Evolutionary conservation across 371 early-diverging fungal genomes (phyloP).

Genomic region (Circinella umbellata): DNA sequence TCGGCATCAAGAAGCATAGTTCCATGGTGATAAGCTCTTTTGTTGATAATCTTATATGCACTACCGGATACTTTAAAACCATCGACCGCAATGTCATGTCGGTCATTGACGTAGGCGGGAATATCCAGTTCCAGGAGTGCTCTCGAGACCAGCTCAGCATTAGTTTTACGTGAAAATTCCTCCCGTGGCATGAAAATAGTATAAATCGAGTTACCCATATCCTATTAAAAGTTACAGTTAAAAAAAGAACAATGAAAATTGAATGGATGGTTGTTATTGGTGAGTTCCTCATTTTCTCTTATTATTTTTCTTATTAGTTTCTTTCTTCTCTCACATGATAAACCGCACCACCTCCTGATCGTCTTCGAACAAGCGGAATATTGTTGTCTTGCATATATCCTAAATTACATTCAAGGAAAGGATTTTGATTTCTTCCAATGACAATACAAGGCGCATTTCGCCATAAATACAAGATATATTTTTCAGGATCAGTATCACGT

Average conservation of each 20-base stretch:
- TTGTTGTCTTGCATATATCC: slow-evolving; percentile 61
- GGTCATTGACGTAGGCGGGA: slow-evolving; percentile 84
- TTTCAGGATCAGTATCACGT: slow-evolving; percentile 66
- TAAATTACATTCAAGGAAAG: slow-evolving; percentile 92
- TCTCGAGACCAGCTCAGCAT: slow-evolving; percentile 80
- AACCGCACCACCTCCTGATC: slow-evolving; percentile 96
- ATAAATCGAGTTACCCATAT: slow-evolving; percentile 95
- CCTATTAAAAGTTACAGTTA: slow-evolving; percentile 47
- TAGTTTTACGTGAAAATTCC: slow-evolving; percentile 75
- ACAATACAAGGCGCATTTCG: slow-evolving; percentile 90
- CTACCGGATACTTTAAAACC: slow-evolving; percentile 89
- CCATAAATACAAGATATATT: slow-evolving; percentile 82
- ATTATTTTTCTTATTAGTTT: background rate
- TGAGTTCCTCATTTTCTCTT: background rate
- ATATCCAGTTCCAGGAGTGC: slow-evolving; percentile 83
- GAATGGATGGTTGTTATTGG: background rate
- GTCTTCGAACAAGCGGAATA: slow-evolving; percentile 86
- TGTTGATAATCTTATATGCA: slow-evolving; percentile 89
- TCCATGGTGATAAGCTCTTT: slow-evolving; percentile 94
- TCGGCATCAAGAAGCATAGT: slow-evolving; percentile 96
- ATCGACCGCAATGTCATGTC: slow-evolving; percentile 90
- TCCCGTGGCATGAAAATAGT: slow-evolving; percentile 91
- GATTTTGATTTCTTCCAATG: slow-evolving; percentile 96
- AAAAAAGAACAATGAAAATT: slow-evolving; percentile 1
- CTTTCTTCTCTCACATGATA: slow-evolving; percentile 77